Base-by-base conservation (phyloP, 345 rosid species). In the Psidium guajava region DNA sequence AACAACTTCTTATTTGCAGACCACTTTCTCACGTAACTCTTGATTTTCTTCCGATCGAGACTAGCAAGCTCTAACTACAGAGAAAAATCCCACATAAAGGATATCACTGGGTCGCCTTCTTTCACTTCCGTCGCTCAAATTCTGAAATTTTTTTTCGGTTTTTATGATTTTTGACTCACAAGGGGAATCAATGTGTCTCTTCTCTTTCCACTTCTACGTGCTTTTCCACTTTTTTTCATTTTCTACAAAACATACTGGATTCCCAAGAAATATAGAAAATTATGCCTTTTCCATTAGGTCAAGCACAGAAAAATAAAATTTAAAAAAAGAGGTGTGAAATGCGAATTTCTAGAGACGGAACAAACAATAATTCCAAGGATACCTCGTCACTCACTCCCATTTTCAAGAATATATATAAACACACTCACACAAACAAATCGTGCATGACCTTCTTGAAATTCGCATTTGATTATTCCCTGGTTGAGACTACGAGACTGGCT, bases 21-120 rank as follows among this genome's bases (percentile, higher is more conserved):
- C 0, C 5, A 14, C 21, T 14, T 21, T 20, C 20, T 59, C 2
- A 4, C 0, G 40, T 28, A 0, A 61, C 0, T 5, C 15, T 0
- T 1, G 2, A 27, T 61, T 61, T 61, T 27, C 21, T 27, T 27
- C 0, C 0, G 10, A 0, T 27, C 5, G 0, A 6, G 28, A 61
- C 11, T 27, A 14, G 9, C 2, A 8, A 61, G 73, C 32, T 59
- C 13, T 20, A 0, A 59, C 5, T 3, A 27, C 20, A 6, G 16
- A 61, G 2, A 6, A 27, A 59, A 27, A 0, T 4, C 14, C 6
- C 36, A 61, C 2, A 28, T 61, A 14, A 61, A 0, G 27, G 40
- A 59, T 59, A 14, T 59, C 1, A 4, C 6, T 36, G 36, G 2
- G 73, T 20, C 10, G 40, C 14, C 73, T 5, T 59, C 36, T 14